Evolutionary conservation across 116 monocot species (phyloP).

Genomic region (Trichopus zeylanicus): DNA sequence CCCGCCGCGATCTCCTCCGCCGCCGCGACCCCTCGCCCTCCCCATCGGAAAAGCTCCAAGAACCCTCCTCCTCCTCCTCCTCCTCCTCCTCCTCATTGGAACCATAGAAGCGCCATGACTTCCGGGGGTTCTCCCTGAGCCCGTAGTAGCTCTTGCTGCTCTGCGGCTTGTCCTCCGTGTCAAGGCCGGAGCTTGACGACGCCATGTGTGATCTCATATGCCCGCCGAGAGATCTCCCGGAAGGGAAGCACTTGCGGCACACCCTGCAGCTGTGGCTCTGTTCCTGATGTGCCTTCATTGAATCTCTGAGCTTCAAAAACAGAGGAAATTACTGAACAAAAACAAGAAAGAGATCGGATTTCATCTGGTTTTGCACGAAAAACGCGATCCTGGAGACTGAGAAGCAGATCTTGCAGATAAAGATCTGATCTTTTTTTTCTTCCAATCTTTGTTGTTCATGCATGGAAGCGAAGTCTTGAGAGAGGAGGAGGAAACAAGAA

Average conservation of each 20-base stretch:
- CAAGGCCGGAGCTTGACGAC: neutral
- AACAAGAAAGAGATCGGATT: neutral
- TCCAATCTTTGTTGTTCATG: slow-evolving; percentile 6
- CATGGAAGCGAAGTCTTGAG: slow-evolving; percentile 11
- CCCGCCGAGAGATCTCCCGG: slow-evolving; percentile 49
- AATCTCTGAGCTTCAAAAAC: neutral
- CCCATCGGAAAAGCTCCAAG: neutral
- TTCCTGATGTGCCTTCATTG: no score
- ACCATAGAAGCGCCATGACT: slow-evolving; percentile 22
- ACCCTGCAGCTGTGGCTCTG: slow-evolving; percentile 36
- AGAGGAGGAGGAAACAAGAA: neutral
- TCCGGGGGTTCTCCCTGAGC: slow-evolving; percentile 53
- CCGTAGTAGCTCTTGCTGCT: slow-evolving; percentile 20
- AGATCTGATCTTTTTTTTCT: slow-evolving; percentile 5
- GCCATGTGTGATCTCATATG: slow-evolving; percentile 60
- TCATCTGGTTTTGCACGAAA: no score
- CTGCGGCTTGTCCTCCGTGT: neutral
- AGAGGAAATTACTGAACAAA: neutral
- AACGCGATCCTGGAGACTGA: neutral
- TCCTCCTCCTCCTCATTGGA: neutral
- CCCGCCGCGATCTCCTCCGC: slow-evolving; percentile 15
- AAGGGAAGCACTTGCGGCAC: slow-evolving; percentile 41
- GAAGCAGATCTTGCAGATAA: neutral
- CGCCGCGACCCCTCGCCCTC: slow-evolving; percentile 18
- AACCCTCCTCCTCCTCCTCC: slow-evolving; percentile 1